These are phyloP conservation scores for Linderniella brevidens DNA, from an alignment of 257 asterid species.

Conservation along the genomic window DNA sequence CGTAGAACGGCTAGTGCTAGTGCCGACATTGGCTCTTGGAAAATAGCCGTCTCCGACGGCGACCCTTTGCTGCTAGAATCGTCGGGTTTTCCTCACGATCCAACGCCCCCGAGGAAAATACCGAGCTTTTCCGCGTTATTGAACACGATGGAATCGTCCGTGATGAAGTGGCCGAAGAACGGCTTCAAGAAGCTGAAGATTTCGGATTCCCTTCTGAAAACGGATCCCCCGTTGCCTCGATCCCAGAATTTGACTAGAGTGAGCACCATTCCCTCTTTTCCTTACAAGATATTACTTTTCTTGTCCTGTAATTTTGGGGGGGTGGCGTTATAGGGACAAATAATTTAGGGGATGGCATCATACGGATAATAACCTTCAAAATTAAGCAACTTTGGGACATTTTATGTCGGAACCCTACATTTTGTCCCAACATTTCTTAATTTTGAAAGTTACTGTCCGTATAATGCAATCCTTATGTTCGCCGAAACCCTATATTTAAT, in stretches of 20 bases:
- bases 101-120: slow-evolving; percentile 45
- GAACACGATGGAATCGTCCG: slow-evolving; percentile 56
- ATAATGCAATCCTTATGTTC: too few species aligned
- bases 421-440: too few species aligned
- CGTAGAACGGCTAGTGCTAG: slow-evolving; percentile 91
- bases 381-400: background rate
- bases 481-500: too few species aligned
- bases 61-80: slow-evolving; percentile 15
- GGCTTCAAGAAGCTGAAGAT: slow-evolving; percentile 60
- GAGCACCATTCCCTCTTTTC: slow-evolving; percentile 12
- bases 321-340: too few species aligned
- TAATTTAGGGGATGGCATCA: too few species aligned
- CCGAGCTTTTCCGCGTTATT: slow-evolving; percentile 69
- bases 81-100: slow-evolving; percentile 22
- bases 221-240: slow-evolving; percentile 28
- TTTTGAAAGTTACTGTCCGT: too few species aligned
- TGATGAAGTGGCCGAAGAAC: slow-evolving; percentile 59
- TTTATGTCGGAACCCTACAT: too few species aligned
- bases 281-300: slow-evolving; percentile 3
- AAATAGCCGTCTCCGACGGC: slow-evolving; percentile 41
- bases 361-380: too few species aligned
- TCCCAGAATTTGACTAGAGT: slow-evolving; percentile 50
- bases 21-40: slow-evolving; percentile 80
- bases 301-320: background rate
- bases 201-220: slow-evolving; percentile 34